Conservation (phyloP, 257 asterid genomes). For the Solanum rostratum region DNA sequence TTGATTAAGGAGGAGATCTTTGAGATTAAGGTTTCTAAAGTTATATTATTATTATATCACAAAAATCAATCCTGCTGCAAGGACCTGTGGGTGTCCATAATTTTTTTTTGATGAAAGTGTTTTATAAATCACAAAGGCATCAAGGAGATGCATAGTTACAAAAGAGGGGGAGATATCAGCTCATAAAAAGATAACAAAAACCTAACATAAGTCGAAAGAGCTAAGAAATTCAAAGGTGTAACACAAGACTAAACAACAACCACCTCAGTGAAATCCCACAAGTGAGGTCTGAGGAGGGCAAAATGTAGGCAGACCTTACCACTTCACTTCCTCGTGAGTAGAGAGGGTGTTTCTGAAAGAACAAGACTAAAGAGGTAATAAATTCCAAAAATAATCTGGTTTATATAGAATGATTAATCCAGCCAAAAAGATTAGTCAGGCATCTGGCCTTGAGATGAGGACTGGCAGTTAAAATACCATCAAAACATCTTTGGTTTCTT, state of each 20-base stretch:
- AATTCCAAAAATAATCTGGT: background rate
- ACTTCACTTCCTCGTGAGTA: too few relatives aligned
- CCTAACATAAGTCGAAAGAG: background rate
- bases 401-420: background rate
- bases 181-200: background rate
- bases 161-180: background rate
- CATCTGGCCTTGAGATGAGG: too few relatives aligned
- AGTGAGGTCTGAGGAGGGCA: too few relatives aligned
- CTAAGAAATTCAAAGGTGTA: background rate
- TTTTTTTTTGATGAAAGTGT: background rate
- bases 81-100: background rate
- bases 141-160: background rate
- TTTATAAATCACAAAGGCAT: background rate
- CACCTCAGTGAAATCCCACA: too few relatives aligned
- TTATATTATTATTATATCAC: background rate
- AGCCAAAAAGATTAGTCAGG: background rate
- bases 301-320: too few relatives aligned
- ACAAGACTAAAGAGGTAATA: background rate
- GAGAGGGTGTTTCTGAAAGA: too few relatives aligned
- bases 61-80: background rate
- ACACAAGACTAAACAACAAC: background rate
- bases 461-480: too few relatives aligned
- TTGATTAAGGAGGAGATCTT: background rate
- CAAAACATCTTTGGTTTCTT: too few relatives aligned
- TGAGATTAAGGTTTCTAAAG: background rate